These are phyloP conservation scores for Zarea fungicola DNA, from an alignment of 2,329 filamentous ascomycete species.

Conservation along the genomic window DNA sequence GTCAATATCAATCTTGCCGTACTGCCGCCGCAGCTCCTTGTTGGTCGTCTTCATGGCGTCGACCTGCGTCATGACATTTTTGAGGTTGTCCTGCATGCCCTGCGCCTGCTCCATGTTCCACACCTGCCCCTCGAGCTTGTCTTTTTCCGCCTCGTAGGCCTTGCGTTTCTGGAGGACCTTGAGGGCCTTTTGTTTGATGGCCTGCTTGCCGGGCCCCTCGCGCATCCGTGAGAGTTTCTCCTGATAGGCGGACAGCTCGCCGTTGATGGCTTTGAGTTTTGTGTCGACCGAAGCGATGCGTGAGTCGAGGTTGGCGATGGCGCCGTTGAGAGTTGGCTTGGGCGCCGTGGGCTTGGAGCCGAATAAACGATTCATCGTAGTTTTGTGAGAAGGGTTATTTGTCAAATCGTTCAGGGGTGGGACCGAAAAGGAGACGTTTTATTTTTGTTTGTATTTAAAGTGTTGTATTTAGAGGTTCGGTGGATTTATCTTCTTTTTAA, in stretches of 20 bases:
- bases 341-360: slow-evolving; percentile 80
- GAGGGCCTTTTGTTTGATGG: slow-evolving; percentile 88
- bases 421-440: too few species aligned
- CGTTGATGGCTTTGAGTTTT: slow-evolving; percentile 87
- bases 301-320: slow-evolving; percentile 80
- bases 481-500: neutral
- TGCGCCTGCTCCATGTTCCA: slow-evolving; percentile 99
- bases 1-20: slow-evolving; percentile 95
- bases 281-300: slow-evolving; percentile 86
- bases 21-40: slow-evolving; percentile 87
- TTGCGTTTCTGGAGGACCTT: slow-evolving; percentile 92
- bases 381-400: too few species aligned
- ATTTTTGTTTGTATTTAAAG: too few species aligned
- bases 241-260: slow-evolving; percentile 85
- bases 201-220: slow-evolving; percentile 87
- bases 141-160: slow-evolving; percentile 88
- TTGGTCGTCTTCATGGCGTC: slow-evolving; percentile 97
- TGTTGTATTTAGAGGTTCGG: too few species aligned
- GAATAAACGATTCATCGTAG: slow-evolving; percentile 90
- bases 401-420: too few species aligned
- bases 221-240: slow-evolving; percentile 86
- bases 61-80: slow-evolving; percentile 97
- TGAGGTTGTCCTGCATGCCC: slow-evolving; percentile 98
- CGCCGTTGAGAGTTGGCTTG: slow-evolving; percentile 80
- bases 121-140: slow-evolving; percentile 87